Base-by-base conservation (phyloP, 163 green algal genomes). In the Chloromonas sp. region DNA sequence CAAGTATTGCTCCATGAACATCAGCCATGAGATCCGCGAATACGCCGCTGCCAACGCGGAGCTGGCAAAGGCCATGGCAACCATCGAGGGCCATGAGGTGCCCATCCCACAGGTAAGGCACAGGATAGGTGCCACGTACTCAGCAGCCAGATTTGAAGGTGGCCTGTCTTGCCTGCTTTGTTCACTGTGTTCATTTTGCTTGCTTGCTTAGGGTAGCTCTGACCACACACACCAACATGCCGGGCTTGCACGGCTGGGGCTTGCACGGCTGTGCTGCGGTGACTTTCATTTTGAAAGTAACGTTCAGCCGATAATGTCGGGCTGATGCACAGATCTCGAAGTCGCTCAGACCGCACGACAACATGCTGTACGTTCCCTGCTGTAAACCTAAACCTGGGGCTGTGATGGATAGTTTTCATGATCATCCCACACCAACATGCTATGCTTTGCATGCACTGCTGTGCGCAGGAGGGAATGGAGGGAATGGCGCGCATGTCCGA, bases 1-100 rank as follows among this genome's bases (percentile, higher is more conserved):
- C 82, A 98, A 98, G 90, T 98, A 98, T 88, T 99, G 96, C 93
- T 94, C 87, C 79, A 98, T 98, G 96, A 92, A 95, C 81, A 98
- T 98, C 86, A 97, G 91, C 58, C 93, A 98, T 81, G 95, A 98
- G 87, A 90, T 85, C 70, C 70, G 61, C 2, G 62, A 78, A 13
- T 76, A 62, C 2, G 83, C 70, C 8, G 71, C 76, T 3, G 36
- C 61, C 14, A 70, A 81, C 13, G n/a, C 70, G 5, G 82, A 85
- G 58, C 79, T 70, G 58, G 5, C 8, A 15, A 5, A 82, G 2
- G 79, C 79, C 58, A 57, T 81, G 74, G 74, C n/a, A 58, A 3
- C 11, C 36, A 15, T 15, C 70, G 14, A 15, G 36, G 79, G 14
- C 36, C 3, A 15, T 5, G 14, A 36, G 57, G 79, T 3, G 8